Evolutionary conservation across 768 basidiomycete species (phyloP), one percentile per base, ranked within the genome.

Genomic region (Leccinum variicolor): DNA sequence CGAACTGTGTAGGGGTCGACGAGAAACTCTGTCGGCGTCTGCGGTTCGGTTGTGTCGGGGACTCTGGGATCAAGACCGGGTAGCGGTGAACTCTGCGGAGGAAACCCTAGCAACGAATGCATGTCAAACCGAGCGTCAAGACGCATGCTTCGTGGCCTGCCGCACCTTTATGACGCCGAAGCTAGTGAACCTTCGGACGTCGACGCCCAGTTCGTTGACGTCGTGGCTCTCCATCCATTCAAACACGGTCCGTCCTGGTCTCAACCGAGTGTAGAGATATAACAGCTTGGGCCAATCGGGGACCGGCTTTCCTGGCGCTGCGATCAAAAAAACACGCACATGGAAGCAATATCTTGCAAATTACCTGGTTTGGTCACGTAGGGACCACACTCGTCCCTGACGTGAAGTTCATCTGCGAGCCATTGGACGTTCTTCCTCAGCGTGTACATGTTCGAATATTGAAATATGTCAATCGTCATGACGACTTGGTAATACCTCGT

Each of bases 371-470:
- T 87, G 8, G 87, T 92, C 7, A 94, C 92, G 68, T 98, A 99
- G 3, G 87, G 83, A 4, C 92, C 94, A 71, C 96, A 99, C 76
- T 99, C 96, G 14, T 86, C 81, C 56, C 84, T 85, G 50, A 98
- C 92, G 66, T 92, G 89, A 4, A 79, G 73, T 68, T 95, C 92
- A 51, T 90, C 84, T 14, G 90, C 92, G 33, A 97, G 83, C 82
- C 89, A 92, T 64, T 93, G 87, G 23, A 97, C 84, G 59, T 86
- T 88, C 64, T 89, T 91, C 52, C 89, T 84, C 26, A 94, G 79
- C 1, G 93, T 94, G 69, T 99, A 99, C 87, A 96, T 93, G 72
- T 98, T 98, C 15, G 94, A 94, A 71, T 89, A 96, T 71, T 97
- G 95, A 71, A 99, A 99, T 46, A 98, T 92, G 75, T 99, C 97